Percentiles rank a stretch among this genome's conserved stretches.
These are phyloP conservation scores for Tylopilus plumbeoviolaceoides DNA, from an alignment of 768 basidiomycete genomes.

Conservation along the genomic window DNA sequence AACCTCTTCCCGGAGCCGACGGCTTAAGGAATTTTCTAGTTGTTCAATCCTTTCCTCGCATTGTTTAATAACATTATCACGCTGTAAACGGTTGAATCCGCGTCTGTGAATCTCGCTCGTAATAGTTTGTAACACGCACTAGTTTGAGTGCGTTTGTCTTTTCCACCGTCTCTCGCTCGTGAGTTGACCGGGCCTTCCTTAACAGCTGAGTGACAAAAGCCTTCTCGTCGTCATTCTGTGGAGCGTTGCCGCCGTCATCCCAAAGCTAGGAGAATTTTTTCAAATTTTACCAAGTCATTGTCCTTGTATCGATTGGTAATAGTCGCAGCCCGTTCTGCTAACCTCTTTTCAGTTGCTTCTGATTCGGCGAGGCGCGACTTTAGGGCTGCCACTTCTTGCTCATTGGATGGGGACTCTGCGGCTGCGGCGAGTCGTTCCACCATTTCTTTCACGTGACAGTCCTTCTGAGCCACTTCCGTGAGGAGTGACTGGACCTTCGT, in stretches of 20 bases:
- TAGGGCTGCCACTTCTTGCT: constrained; percentile 24
- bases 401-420: constrained; percentile 21
- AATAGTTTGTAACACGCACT: constrained; percentile 29
- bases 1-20: constrained; percentile 37
- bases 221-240: constrained; percentile 48
- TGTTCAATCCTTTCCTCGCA: constrained; percentile 42
- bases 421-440: constrained; percentile 18
- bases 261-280: neutral
- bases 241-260: constrained; percentile 12
- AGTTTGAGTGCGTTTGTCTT: constrained; percentile 56
- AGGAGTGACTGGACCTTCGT: constrained; percentile 18
- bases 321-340: constrained; percentile 23
- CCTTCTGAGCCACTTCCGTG: constrained; percentile 19
- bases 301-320: constrained; percentile 39
- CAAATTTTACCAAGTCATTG: constrained; percentile 42
- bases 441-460: constrained; percentile 20
- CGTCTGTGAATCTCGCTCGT: neutral
- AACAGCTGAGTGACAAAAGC: constrained; percentile 45
- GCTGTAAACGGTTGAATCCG: constrained; percentile 30
- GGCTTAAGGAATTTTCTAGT: constrained; percentile 45
- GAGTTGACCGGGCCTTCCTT: constrained; percentile 40
- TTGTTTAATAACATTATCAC: constrained; percentile 43
- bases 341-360: constrained; percentile 28
- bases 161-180: constrained; percentile 50
- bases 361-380: constrained; percentile 23